phyloP scores from a whole-genome alignment of 2,329 filamentous ascomycete species.

The Chaetomiaceae sp. region DNA sequence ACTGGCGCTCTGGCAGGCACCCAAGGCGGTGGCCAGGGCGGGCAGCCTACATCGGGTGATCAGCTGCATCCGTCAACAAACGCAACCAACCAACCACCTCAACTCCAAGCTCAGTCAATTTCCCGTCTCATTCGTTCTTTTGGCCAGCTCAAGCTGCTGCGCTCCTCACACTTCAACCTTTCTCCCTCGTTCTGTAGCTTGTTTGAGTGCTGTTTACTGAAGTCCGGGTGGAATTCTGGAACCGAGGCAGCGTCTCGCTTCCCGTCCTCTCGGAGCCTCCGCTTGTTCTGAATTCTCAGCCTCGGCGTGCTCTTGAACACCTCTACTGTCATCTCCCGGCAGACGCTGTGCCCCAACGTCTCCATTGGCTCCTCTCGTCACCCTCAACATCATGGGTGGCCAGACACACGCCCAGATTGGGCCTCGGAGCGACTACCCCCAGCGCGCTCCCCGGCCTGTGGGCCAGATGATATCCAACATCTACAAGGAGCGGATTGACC shows the following conservation, averaged over 20 bases:
- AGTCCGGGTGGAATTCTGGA: too few relatives aligned
- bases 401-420: conserved; percentile 37
- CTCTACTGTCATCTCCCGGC: too few relatives aligned
- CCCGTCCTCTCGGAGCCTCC: too few relatives aligned
- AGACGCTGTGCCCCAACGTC: too few relatives aligned
- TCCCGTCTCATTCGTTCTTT: neutral
- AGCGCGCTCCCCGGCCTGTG: conserved; percentile 46
- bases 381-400: conserved; percentile 39
- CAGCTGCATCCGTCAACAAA: conserved; percentile 14
- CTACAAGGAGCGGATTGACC: conserved; percentile 74
- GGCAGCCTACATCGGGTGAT: conserved; percentile 3
- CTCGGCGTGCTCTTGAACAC: too few relatives aligned
- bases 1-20: neutral
- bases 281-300: too few relatives aligned
- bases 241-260: too few relatives aligned
- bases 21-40: too few relatives aligned
- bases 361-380: neutral
- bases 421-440: conserved; percentile 45
- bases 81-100: conserved; percentile 15
- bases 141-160: too few relatives aligned
- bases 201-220: too few relatives aligned
- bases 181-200: too few relatives aligned
- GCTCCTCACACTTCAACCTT: too few relatives aligned
- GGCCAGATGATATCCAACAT: conserved; percentile 80
- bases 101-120: neutral